Evolutionary conservation across 129 eudicot genomes (phyloP), one percentile per base, ranked within the genome.

Genomic region (Centaurea solstitialis): DNA sequence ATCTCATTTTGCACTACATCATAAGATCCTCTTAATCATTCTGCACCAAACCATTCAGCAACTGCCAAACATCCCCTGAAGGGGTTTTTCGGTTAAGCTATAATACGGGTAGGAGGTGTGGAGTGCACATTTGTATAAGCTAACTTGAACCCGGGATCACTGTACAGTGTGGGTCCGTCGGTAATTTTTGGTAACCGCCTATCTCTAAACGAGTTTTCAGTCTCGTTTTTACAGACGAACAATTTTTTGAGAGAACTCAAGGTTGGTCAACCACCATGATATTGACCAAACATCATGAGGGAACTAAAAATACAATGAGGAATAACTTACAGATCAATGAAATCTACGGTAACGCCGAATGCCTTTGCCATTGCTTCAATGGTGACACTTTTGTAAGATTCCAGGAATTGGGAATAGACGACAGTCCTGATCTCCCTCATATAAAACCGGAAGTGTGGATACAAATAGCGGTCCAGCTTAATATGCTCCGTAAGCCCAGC

Each of bases 281-380:
- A 41, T 41, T 41, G 47, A 41, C 47, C 47, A 67, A 33, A 9
- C 35, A 30, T 47, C 8, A 18, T 22, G 43, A 9, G 9, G 68
- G 13, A 22, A 39, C 7, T 69, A 70, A 62, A 15, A 6, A 26
- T n/a, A 40, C 12, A 43, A 8, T 20, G 43, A 72, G 0, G 10
- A 33, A 70, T 53, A 2, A 81, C 93, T 81, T 86, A 91, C 93
- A 87, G 8, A 68, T 93, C 94, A 80, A 93, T 91, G 89, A 93
- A 93, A 81, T 93, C 97, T 45, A 89, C 91, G 0, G 91, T 85
- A 28, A 93, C 98, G 38, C 98, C 94, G 76, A 91, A 93, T 1
- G 94, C 94, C 81, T 90, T 93, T 4, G 98, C 94, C 98, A 93
- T 93, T 30, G 98, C 98, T 70, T 93, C 97, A 81, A 89, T 88